phyloP scores from a whole-genome alignment of 768 basidiomycete genomes.

The Leccinum truebloodii region DNA sequence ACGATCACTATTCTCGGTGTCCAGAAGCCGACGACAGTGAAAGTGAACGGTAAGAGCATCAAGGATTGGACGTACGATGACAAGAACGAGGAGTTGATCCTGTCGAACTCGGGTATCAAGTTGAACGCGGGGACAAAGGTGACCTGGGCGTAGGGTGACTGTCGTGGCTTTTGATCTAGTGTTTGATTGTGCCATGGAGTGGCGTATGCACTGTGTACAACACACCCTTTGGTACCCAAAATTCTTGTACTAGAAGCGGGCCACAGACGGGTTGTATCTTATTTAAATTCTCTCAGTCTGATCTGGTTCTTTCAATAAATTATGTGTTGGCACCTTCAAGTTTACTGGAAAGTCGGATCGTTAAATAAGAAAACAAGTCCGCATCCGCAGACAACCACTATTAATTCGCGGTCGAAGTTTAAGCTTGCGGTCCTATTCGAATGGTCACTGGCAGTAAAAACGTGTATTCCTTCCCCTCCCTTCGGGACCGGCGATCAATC shows the following conservation, averaged over 20 bases:
- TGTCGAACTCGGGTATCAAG: conserved; percentile 39
- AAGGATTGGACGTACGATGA: conserved; percentile 42
- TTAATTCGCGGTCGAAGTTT: neutral
- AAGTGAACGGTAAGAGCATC: conserved; percentile 37
- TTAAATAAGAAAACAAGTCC: neutral
- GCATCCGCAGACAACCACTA: neutral
- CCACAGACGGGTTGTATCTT: no score
- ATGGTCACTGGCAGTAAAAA: neutral
- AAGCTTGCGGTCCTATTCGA: neutral
- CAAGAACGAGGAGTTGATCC: conserved; percentile 42
- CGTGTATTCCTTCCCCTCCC: neutral
- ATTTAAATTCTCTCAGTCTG: no score
- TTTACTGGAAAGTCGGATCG: neutral
- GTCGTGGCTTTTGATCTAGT: neutral
- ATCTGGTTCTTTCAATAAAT: neutral
- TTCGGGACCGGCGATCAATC: neutral
- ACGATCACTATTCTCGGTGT: conserved; percentile 71
- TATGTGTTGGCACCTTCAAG: neutral
- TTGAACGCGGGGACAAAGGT: conserved; percentile 42
- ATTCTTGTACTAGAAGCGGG: neutral
- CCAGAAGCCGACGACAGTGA: conserved; percentile 41
- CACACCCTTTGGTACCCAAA: neutral
- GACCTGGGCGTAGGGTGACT: conserved; percentile 32
- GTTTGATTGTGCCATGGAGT: neutral
- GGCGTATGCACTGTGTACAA: neutral